Conservation (phyloP, 192 early-diverging fungal species). For the Backusella westeae region DNA sequence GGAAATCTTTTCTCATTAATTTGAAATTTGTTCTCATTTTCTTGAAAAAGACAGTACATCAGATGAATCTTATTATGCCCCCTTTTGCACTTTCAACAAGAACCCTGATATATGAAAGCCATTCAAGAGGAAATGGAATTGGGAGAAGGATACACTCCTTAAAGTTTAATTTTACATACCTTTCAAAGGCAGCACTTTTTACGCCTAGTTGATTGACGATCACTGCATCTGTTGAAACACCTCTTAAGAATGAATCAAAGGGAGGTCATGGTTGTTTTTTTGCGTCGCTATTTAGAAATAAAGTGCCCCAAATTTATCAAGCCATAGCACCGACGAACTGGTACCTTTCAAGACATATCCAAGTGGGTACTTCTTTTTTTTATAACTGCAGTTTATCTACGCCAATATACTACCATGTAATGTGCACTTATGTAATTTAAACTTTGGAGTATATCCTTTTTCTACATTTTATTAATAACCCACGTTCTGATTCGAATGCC, state of each 20-base stretch:
- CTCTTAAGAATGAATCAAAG: background rate
- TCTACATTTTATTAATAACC: too few relatives aligned
- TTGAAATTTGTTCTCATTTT: too few relatives aligned
- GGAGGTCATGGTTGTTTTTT: too few relatives aligned
- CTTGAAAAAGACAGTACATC: too few relatives aligned
- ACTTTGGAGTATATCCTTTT: too few relatives aligned
- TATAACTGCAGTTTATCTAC: background rate
- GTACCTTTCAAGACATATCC: background rate
- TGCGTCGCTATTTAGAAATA: too few relatives aligned
- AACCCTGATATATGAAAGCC: background rate
- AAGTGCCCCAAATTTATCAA: background rate
- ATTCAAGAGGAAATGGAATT: background rate
- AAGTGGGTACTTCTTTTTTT: background rate
- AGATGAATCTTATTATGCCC: background rate
- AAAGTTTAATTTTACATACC: background rate
- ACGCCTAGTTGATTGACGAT: background rate
- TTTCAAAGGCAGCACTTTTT: background rate
- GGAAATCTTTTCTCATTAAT: too few relatives aligned
- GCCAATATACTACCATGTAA: too few relatives aligned
- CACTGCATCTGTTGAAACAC: background rate
- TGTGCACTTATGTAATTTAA: too few relatives aligned
- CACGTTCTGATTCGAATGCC: too few relatives aligned
- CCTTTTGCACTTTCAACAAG: background rate
- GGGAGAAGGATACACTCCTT: background rate
- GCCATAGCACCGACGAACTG: background rate